Evolutionary conservation across 441 rosid genomes (phyloP), one percentile per base, ranked within the genome.

Genomic region (Arabidopsis lyrata): DNA sequence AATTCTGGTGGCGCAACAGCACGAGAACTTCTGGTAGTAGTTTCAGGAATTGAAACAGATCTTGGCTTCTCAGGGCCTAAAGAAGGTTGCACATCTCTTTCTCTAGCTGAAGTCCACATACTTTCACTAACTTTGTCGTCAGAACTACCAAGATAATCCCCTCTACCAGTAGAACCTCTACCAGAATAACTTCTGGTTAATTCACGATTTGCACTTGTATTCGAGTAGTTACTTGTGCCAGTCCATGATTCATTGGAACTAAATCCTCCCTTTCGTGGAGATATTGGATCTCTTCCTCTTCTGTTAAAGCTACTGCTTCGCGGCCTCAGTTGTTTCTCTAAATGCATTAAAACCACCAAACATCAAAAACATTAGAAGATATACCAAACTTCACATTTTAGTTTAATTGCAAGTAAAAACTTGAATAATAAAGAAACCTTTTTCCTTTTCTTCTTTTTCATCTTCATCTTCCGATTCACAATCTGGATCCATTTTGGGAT

Each of bases 401-500:
- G 45, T 58, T 66, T 67, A 16, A 11, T 11, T 49, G 32, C 8
- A 74, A 63, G 48, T 42, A 77, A 62, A 63, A 62, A 44, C 70
- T 63, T 70, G 39, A 39, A 8, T 24, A 56, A 2, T 41, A n/a
- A 39, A 38, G 45, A 64, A 42, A 92, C 99, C 97, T 86, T 85
- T 89, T 73, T 78, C 87, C 71, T 79, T 95, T 50, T 85, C 89
- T 68, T 86, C 90, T 36, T 81, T 73, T 68, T 84, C 89, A 10
- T 57, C 88, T 70, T 84, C 96, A 73, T 91, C 97, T 55, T 95
- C 99, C 39, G 97, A 91, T 70, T 91, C 97, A n/a, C 87, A 82
- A 77, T 86, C 87, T 67, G 98, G 99, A 87, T 95, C 99, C 99
- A 95, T 95, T 39, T 93, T 93, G 49, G 97, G 95, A 82, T 95